Evolutionary conservation across 1,284 basidiomycete genomes (phyloP).

Genomic region (Chondrostereum purpureum): DNA sequence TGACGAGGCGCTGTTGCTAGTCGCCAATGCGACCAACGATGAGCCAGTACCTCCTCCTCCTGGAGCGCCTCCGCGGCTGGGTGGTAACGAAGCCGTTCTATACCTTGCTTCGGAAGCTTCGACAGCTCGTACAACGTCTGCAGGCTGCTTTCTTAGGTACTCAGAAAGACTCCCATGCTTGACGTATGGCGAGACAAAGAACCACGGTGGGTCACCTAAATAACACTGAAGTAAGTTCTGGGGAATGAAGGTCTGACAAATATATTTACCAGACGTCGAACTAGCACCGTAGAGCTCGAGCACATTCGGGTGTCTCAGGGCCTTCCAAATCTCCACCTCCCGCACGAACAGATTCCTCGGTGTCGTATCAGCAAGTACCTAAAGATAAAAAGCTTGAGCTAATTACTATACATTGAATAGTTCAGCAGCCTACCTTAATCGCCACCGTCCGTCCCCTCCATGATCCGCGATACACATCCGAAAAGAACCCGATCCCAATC

Average conservation of each 20-base stretch:
- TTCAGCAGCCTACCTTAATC: conserved; percentile 34
- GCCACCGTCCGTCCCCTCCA: conserved; percentile 59
- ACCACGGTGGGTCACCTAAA: conserved; percentile 54
- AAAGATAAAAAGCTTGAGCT: conserved; percentile 22
- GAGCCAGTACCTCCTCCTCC: no score
- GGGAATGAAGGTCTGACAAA: no score
- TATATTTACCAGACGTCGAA: conserved; percentile 37
- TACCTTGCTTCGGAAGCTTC: not conserved
- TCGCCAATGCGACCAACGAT: not conserved
- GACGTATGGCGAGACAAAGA: conserved; percentile 63
- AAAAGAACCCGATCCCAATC: conserved; percentile 65
- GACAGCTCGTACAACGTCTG: not conserved
- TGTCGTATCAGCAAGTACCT: conserved; percentile 40
- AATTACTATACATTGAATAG: not conserved
- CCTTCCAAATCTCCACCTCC: conserved; percentile 47
- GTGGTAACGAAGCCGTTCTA: conserved; percentile 8
- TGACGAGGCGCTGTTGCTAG: not conserved
- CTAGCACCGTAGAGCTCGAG: conserved; percentile 55
- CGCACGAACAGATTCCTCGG: conserved; percentile 43
- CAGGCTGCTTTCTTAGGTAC: conserved; percentile 5
- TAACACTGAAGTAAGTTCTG: not conserved
- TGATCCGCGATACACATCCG: conserved; percentile 60
- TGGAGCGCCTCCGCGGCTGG: no score
- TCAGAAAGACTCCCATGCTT: conserved; percentile 20
- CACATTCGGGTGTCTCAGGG: conserved; percentile 45